Base-by-base conservation (phyloP, 306 rosid genomes). In the Sechiopsis laciniata region DNA sequence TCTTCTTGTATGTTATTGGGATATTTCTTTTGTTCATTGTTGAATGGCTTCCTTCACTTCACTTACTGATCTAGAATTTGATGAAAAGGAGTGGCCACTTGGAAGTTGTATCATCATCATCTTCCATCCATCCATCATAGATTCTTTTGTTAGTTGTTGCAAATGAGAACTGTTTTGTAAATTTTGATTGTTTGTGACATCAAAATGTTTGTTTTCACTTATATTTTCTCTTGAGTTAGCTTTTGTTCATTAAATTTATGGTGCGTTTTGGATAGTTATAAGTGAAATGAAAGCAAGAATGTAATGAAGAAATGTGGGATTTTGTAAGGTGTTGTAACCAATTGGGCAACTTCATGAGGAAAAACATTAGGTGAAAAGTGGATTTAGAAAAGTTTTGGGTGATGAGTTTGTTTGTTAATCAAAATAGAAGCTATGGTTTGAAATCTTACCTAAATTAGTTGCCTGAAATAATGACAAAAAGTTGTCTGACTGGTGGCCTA, bases 1-100 rank as follows among this genome's bases (percentile, higher is more conserved):
- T 26, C 32, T 26, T 32, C 22, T 75, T 69, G 81, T 75, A 75
- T 78, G 78, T 66, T 82, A 63, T 81, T 83, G 70, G 57, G 64
- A 74, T 66, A 62, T 73, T 46, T 81, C 53, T 71, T 46, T 59
- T 35, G 52, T 73, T 52, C 80, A 26, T 71, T 58, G 50, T 48
- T 40, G 60, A 62, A 50, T 67, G 69, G 48, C 68, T 63, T 32
- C 62, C 54, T 50, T 50, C 54, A 13, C n/a, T 55, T 40, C 65
- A 45, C 56, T 72, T 32, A 75, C 69, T 42, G 57, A 60, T 79
- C 73, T 68, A 61, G 78, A 78, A 74, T 48, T 15, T 65, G 40
- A 57, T 78, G 74, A 65, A 63, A 77, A 21, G 78, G 75, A 74
- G 81, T 73, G 80, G 35, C 55, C 14, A 70, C 67, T 74, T 74